Conservation (phyloP, 345 rosid species). For the Salix purpurea region DNA sequence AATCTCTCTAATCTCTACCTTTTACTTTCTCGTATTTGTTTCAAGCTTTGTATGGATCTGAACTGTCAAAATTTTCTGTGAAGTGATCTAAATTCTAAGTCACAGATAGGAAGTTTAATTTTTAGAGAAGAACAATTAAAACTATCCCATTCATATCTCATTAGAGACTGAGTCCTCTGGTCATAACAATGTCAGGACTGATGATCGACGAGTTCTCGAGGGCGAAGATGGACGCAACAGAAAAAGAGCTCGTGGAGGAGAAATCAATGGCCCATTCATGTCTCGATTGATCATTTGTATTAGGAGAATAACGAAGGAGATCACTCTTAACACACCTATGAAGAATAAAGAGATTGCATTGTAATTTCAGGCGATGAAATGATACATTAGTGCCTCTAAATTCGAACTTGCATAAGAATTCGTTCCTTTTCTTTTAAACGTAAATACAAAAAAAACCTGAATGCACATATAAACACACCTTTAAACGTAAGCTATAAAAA, state of each 20-base stretch:
- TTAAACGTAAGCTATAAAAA: too few species aligned
- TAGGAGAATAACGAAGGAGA: background rate
- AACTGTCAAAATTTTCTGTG: background rate
- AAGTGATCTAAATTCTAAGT: background rate
- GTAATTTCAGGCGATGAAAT: background rate
- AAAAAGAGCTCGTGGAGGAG: slow-evolving; percentile 71
- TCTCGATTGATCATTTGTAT: slow-evolving; percentile 26
- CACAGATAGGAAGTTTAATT: background rate
- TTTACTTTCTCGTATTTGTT: background rate
- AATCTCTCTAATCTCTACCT: background rate
- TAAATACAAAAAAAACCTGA: too few species aligned
- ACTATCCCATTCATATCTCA: background rate
- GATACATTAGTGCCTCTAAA: too few species aligned
- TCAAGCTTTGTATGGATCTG: background rate
- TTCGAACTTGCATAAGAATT: too few species aligned
- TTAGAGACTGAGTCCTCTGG: slow-evolving; percentile 2
- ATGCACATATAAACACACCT: too few species aligned
- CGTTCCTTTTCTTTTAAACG: too few species aligned
- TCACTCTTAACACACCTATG: background rate
- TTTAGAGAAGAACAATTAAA: background rate
- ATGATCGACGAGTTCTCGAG: slow-evolving; percentile 64
- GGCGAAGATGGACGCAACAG: slow-evolving; percentile 71
- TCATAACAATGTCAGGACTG: slow-evolving; percentile 40
- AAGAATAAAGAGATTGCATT: background rate
- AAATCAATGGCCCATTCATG: slow-evolving; percentile 57